Percentiles rank a stretch among this genome's conserved stretches.
Conservation (phyloP, 768 basidiomycete species). For the Glaciozyma antarctica region DNA sequence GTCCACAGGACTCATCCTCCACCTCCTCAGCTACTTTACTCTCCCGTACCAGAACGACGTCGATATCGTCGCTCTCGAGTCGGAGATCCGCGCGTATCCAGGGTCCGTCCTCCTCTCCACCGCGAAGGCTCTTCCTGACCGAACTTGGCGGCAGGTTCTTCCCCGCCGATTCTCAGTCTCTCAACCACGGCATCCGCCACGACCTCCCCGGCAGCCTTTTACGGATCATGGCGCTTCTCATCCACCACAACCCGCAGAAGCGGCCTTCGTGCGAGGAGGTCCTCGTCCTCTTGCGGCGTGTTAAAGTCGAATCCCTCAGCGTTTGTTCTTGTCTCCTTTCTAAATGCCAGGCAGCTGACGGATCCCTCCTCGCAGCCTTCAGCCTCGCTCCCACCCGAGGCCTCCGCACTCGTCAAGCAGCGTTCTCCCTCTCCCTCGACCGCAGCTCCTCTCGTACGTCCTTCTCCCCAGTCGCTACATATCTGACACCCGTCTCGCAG, state of each 20-base stretch:
- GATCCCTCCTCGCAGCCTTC: background rate
- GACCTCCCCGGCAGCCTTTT: constrained; percentile 20
- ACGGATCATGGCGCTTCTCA: constrained; percentile 9
- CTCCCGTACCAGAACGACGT: constrained; percentile 40
- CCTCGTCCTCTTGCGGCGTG: background rate
- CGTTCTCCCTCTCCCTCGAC: background rate
- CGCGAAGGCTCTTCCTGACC: background rate
- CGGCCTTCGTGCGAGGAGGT: constrained; percentile 21
- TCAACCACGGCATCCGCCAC: constrained; percentile 15
- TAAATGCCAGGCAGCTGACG: background rate
- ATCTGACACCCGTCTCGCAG: background rate
- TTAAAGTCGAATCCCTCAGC: constrained; percentile 1
- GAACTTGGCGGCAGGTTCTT: background rate
- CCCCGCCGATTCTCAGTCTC: background rate
- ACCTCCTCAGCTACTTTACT: constrained; percentile 42
- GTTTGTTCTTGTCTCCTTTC: background rate
- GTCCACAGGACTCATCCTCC: constrained; percentile 39
- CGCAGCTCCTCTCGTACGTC: background rate
- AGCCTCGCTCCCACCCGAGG: background rate
- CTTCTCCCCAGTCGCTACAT: too few species aligned
- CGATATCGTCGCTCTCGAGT: constrained; percentile 36
- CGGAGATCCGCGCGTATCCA: constrained; percentile 37
- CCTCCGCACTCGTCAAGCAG: background rate
- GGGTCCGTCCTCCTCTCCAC: constrained; percentile 35
- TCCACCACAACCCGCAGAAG: constrained; percentile 8